A percentile compares a stretch with the other conserved stretches of the same genome.
These are phyloP conservation scores for Solanum piurae DNA, from an alignment of 257 asterid genomes.

Conservation along the genomic window DNA sequence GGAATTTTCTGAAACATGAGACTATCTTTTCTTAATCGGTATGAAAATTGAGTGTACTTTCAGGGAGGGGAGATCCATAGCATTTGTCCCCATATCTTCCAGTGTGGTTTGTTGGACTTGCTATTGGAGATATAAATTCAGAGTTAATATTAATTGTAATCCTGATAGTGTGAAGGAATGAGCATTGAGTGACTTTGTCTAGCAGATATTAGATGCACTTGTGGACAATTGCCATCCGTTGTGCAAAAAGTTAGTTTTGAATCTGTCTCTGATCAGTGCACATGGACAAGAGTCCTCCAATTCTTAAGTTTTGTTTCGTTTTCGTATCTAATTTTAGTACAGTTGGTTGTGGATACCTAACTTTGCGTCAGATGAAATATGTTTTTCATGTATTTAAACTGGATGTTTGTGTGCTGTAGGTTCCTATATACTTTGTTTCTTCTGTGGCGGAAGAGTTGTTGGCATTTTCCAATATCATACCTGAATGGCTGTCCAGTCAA, in stretches of 20 bases:
- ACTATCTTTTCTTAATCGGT: neutral
- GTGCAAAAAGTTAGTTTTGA: neutral
- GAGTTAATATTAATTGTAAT: neutral
- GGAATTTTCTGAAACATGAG: neutral
- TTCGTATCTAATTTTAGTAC: neutral
- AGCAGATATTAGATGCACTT: neutral
- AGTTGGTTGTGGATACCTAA: neutral
- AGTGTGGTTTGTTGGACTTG: neutral
- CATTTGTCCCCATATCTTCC: neutral
- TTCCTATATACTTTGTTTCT: slow-evolving; percentile 67
- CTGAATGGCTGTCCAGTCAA: slow-evolving; percentile 75
- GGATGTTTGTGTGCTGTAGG: slow-evolving; percentile 30
- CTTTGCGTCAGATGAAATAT: neutral
- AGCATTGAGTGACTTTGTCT: neutral
- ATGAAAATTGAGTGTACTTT: neutral
- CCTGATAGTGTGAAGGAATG: neutral
- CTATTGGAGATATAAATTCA: neutral
- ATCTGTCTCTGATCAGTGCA: neutral
- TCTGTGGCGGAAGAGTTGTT: slow-evolving; percentile 80
- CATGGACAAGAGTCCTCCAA: neutral
- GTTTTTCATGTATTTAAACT: neutral
- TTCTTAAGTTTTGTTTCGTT: neutral
- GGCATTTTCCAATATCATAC: slow-evolving; percentile 61
- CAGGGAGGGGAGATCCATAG: neutral
- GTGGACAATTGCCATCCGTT: neutral